Conservation (phyloP, 2,329 filamentous ascomycete genomes). For the Aspergillus eucalypticola region DNA sequence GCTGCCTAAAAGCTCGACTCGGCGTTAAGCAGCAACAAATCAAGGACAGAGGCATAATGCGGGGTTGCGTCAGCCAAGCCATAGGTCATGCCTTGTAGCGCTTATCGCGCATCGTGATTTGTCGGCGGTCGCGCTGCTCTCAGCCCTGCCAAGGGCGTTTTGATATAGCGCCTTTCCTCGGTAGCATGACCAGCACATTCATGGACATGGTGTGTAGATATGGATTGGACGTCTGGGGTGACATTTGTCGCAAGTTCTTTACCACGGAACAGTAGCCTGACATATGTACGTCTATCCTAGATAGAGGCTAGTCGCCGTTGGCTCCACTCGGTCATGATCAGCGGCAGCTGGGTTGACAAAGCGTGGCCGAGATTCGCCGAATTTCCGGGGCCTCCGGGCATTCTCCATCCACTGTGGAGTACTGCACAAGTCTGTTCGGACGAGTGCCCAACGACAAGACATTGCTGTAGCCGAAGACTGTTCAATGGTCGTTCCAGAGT, state of each 20-base stretch:
- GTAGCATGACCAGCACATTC: not conserved
- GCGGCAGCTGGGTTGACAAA: not conserved
- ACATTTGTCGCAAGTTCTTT: not conserved
- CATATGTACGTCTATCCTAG: not conserved
- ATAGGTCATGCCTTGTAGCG: not conserved
- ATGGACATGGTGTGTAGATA: not conserved
- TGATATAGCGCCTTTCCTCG: not conserved
- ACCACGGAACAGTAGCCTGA: not conserved
- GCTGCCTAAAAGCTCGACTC: not conserved
- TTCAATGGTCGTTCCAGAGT: too few relatives aligned
- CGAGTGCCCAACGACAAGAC: too few relatives aligned
- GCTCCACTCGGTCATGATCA: not conserved
- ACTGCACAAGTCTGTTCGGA: too few relatives aligned
- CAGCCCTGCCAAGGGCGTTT: not conserved
- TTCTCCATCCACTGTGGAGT: not conserved
- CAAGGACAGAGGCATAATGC: not conserved
- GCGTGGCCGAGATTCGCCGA: not conserved
- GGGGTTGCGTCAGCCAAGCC: not conserved
- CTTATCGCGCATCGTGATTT: not conserved
- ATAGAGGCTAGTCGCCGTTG: not conserved
- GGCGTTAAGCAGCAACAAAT: not conserved
- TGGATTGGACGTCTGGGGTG: not conserved
- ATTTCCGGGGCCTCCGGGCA: not conserved
- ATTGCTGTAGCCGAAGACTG: too few relatives aligned
- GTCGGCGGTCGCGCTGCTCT: not conserved